Evolutionary conservation across 148 eudicot genomes (phyloP).

Genomic region (Simmondsia chinensis): DNA sequence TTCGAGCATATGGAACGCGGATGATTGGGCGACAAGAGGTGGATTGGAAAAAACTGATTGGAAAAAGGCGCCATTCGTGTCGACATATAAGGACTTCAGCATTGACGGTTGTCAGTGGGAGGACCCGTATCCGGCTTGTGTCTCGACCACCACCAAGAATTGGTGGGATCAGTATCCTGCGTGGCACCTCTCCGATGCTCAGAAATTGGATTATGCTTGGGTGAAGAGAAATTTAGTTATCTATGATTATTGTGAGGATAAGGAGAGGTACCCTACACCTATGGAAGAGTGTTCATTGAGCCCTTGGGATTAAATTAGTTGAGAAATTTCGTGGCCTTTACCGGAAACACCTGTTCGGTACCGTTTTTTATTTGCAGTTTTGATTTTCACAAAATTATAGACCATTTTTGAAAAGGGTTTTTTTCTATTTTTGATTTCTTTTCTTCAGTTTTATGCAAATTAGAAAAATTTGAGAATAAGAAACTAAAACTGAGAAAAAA

Average conservation of each 20-base stretch:
- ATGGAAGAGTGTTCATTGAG: conserved; percentile 73
- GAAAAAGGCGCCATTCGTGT: conserved; percentile 83
- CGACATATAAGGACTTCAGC: conserved; percentile 75
- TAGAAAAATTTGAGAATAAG: too few relatives aligned
- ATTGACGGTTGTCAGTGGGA: conserved; percentile 93
- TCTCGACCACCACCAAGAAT: conserved; percentile 66
- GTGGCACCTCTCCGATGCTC: conserved; percentile 66
- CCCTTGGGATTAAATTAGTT: conserved; percentile 37
- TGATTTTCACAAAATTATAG: too few relatives aligned
- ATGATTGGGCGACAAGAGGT: conserved; percentile 93
- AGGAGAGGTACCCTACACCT: conserved; percentile 35
- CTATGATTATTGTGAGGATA: conserved; percentile 77
- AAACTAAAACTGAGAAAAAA: too few relatives aligned
- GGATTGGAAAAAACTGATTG: conserved; percentile 87
- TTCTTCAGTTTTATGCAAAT: too few relatives aligned
- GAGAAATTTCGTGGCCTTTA: too few relatives aligned
- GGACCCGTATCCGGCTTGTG: conserved; percentile 83
- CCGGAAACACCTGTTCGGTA: too few relatives aligned
- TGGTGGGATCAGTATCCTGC: conserved; percentile 94
- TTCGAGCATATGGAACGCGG: conserved; percentile 98
- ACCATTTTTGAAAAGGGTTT: too few relatives aligned
- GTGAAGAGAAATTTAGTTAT: conserved; percentile 68
- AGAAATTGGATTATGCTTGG: conserved; percentile 75
- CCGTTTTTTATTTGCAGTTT: too few relatives aligned
- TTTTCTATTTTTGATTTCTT: too few relatives aligned